phyloP scores from a whole-genome alignment of 2,329 filamentous ascomycete species.

The Plenodomus biglobosus region DNA sequence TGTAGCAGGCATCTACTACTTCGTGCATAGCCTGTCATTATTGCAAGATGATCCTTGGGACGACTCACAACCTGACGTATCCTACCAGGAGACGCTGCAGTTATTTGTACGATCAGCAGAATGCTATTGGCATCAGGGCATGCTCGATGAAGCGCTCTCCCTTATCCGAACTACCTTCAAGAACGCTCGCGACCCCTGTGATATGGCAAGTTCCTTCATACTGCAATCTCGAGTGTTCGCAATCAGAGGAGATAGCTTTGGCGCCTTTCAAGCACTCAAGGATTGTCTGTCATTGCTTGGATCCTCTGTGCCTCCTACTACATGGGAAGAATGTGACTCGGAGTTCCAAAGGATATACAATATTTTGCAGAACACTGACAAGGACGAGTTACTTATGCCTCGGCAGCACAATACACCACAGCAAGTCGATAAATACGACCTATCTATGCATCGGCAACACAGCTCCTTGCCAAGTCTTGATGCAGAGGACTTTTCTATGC shows the following conservation, averaged over 20 bases:
- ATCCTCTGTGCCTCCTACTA: conserved; percentile 64
- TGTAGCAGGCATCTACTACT: conserved; percentile 70
- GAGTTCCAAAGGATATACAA: conserved; percentile 62
- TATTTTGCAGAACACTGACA: conserved; percentile 47
- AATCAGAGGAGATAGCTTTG: conserved; percentile 69
- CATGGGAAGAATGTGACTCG: conserved; percentile 75
- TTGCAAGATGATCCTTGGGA: conserved; percentile 80
- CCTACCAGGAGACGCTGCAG: conserved; percentile 80
- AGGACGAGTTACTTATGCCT: conserved; percentile 50
- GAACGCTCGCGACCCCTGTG: conserved; percentile 69
- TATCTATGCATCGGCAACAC: background rate
- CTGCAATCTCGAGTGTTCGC: conserved; percentile 78
- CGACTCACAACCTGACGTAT: conserved; percentile 68
- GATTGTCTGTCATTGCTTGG: conserved; percentile 69
- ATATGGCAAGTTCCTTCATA: conserved; percentile 83
- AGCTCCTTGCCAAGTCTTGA: background rate
- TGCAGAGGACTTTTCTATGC: conserved; percentile 3
- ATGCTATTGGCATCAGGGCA: conserved; percentile 76
- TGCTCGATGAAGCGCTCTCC: conserved; percentile 66
- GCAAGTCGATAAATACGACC: background rate
- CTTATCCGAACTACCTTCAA: conserved; percentile 71
- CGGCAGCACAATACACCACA: background rate
- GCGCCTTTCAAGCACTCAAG: conserved; percentile 70
- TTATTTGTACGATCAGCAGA: conserved; percentile 75
- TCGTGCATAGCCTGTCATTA: conserved; percentile 72